A percentile compares a stretch with the other conserved stretches of the same genome.
Conservation (phyloP, 306 rosid species). For the Vigna angularis region DNA sequence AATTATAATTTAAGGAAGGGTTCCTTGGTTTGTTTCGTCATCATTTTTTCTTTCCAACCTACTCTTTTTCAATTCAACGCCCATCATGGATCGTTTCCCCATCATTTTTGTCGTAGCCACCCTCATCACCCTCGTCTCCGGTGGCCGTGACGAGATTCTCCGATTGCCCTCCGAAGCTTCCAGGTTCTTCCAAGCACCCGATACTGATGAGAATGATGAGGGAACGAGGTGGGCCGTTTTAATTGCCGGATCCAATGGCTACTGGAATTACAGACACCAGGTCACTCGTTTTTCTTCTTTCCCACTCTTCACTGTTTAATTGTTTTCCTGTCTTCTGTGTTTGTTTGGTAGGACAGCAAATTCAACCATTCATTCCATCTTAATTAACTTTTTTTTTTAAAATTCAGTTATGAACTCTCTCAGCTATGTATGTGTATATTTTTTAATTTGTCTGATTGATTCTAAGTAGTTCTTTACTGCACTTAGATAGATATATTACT, state of each 20-base stretch:
- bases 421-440: neutral
- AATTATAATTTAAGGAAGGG: neutral
- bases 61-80: neutral
- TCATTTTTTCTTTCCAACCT: neutral
- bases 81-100: conserved; percentile 56
- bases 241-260: conserved; percentile 93
- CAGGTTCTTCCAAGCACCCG: conserved; percentile 54
- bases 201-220: conserved; percentile 26
- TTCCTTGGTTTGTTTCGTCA: neutral
- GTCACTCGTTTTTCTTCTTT: conserved; percentile 31
- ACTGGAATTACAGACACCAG: conserved; percentile 99
- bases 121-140: conserved; percentile 44
- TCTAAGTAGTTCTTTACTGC: neutral
- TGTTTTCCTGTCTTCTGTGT: neutral
- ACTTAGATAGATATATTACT: neutral
- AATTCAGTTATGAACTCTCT: neutral
- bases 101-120: conserved; percentile 45
- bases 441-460: neutral
- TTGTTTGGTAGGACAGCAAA: neutral
- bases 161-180: conserved; percentile 82
- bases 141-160: conserved; percentile 57
- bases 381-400: neutral
- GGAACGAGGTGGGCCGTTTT: conserved; percentile 93
- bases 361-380: neutral
- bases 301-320: neutral